These are phyloP conservation scores for Cytospora chrysosperma DNA, from an alignment of 2,329 filamentous ascomycete species.

Conservation along the genomic window DNA sequence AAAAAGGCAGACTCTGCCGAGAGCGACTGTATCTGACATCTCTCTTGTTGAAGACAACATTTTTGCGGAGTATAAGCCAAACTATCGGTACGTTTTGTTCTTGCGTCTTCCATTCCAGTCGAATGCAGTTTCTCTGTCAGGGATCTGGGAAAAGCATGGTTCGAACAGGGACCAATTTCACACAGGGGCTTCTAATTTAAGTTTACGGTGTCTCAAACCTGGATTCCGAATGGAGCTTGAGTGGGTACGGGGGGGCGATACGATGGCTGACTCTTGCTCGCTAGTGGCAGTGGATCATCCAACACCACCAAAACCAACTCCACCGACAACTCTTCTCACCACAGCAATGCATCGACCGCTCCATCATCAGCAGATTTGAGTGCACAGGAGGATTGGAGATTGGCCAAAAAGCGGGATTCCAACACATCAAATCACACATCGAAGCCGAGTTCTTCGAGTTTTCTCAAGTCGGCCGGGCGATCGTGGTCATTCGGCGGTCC, in stretches of 20 bases:
- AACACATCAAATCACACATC: slow-evolving; percentile 40
- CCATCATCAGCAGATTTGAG: slow-evolving; percentile 54
- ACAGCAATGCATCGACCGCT: slow-evolving; percentile 62
- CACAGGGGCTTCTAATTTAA: slow-evolving; percentile 23
- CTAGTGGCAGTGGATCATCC: slow-evolving; percentile 58
- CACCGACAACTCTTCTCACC: slow-evolving; percentile 60
- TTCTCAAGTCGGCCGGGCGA: slow-evolving; percentile 55
- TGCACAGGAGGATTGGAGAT: slow-evolving; percentile 42
- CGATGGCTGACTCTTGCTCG: slow-evolving; percentile 36
- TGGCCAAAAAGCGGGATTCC: slow-evolving; percentile 33
- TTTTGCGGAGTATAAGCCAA: slow-evolving; percentile 55
- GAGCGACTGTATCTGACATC: slow-evolving; percentile 39
- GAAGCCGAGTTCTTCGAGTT: slow-evolving; percentile 50
- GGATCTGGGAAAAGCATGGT: slow-evolving; percentile 11
- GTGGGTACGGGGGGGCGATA: slow-evolving; percentile 30
- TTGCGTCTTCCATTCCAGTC: slow-evolving; percentile 14
- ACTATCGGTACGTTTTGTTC: slow-evolving; percentile 47
- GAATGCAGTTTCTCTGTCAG: slow-evolving; percentile 12
- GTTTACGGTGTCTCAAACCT: slow-evolving; percentile 25
- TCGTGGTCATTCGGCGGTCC: slow-evolving; percentile 60
- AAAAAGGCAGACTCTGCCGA: slow-evolving; percentile 39
- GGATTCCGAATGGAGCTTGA: slow-evolving; percentile 23
- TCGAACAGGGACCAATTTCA: slow-evolving; percentile 18
- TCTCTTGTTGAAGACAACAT: slow-evolving; percentile 55
- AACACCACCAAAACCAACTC: slow-evolving; percentile 61